phyloP scores from a whole-genome alignment of 495 filamentous ascomycete genomes.

The Penicillium simplicissimum region DNA sequence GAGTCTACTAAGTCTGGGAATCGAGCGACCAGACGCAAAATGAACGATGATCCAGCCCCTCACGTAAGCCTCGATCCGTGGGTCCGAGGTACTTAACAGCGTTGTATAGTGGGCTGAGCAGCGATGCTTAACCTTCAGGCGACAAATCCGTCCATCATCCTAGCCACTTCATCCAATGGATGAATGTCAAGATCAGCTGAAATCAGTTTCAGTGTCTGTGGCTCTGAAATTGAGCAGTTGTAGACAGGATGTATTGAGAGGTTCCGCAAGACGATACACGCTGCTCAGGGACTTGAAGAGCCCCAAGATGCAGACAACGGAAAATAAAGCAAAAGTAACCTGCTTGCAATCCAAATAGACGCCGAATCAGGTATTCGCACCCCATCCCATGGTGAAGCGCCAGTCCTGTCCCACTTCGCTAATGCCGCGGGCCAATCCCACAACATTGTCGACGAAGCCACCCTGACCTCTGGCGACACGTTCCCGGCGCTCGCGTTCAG shows the following conservation, averaged over 20 bases:
- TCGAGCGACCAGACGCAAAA: not conserved
- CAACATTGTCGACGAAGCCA: constrained; percentile 31
- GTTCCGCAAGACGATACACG: not conserved
- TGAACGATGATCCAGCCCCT: not conserved
- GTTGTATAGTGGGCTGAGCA: not conserved
- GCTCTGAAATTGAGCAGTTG: not conserved
- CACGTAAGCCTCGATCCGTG: not conserved
- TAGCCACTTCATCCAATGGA: not conserved
- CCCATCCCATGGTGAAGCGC: constrained; percentile 33
- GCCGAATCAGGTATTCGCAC: constrained; percentile 23
- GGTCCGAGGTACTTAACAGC: not conserved
- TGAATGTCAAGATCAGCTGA: not conserved
- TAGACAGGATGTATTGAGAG: not conserved
- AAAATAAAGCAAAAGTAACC: not conserved
- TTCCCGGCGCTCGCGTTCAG: constrained; percentile 29
- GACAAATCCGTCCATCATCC: not conserved
- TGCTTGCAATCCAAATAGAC: not conserved
- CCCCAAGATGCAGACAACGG: not conserved
- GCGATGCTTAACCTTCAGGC: not conserved
- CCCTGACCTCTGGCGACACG: constrained; percentile 31
- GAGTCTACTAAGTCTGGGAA: not conserved
- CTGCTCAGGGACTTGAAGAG: not conserved
- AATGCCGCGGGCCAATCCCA: constrained; percentile 33
- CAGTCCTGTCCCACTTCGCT: constrained; percentile 30
- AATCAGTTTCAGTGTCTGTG: not conserved